Evolutionary conservation across 805 yeast species (phyloP), one percentile per base, ranked within the genome.

Genomic region (Candida ficus): DNA sequence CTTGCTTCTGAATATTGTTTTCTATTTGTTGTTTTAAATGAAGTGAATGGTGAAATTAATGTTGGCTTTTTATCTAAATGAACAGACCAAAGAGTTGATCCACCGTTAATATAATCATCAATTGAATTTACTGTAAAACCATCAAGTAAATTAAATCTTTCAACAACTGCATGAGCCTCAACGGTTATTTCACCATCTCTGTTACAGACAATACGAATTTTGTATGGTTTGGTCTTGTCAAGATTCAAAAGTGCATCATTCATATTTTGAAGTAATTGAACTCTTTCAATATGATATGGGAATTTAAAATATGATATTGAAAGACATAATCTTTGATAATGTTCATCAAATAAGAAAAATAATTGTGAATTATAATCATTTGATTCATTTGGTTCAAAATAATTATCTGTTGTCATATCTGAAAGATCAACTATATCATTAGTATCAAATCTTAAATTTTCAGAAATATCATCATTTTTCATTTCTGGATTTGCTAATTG

Each of bases 1-100:
- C 97, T 64, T 0, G 95, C 83, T 3, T 57, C 67, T 33, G 66
- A 72, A 57, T 90, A 89, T 34, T 70, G 76, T 4, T 64, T 66
- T 46, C 99, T 68, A 19, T 68, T 62, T 0, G 96, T 85, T 0
- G 98, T 91, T 58, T 91, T 91, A 63, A 89, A 83, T 5, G 95
- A 81, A 0, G 96, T 87, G 61, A 84, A 86, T 2, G 86, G 85
- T 2, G 95, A 76, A 2, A 77, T 71, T 33, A 71, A 48, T 1
- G 75, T 68, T 1, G 78, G 67, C 23, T 68, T 60, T 0, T 65
- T 54, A 55, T 84, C 91, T 4, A 89, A 52, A 51, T 76, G 78
- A 0, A 88, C 78, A 17, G 70, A 75, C 80, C 84, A 89, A 0
- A 60, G 42, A 2, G 55, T 47, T 1, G 62, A 53, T 3, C 46